Conservation (phyloP, 2,329 filamentous ascomycete genomes). For the Harringtonia lauricola region DNA sequence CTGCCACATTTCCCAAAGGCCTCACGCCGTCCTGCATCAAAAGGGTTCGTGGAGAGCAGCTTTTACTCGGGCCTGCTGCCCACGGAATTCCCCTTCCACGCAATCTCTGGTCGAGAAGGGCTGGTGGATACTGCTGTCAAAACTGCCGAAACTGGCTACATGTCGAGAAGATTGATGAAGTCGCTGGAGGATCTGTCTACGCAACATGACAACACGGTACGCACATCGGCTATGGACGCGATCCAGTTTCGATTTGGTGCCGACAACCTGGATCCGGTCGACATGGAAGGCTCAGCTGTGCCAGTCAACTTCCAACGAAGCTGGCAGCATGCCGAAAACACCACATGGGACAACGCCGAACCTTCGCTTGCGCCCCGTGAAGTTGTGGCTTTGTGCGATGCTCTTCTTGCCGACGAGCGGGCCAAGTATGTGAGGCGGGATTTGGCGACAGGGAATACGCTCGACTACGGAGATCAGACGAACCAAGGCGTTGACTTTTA, state of each 20-base stretch:
- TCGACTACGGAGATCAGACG: constrained; percentile 60
- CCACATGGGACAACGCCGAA: constrained; percentile 72
- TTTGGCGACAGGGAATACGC: constrained; percentile 46
- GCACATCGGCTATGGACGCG: constrained; percentile 77
- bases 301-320: constrained; percentile 89
- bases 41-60: constrained; percentile 94
- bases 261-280: constrained; percentile 87
- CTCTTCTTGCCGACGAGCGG: constrained; percentile 57
- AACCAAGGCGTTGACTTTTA: constrained; percentile 63
- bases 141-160: constrained; percentile 97
- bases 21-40: constrained; percentile 76
- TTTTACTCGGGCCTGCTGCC: constrained; percentile 89
- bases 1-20: constrained; percentile 94
- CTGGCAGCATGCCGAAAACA: constrained; percentile 69
- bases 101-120: constrained; percentile 96
- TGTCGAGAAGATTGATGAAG: constrained; percentile 97
- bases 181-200: constrained; percentile 89
- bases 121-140: constrained; percentile 98
- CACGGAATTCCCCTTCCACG: constrained; percentile 94
- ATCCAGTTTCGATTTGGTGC: constrained; percentile 97
- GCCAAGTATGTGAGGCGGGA: constrained; percentile 49
- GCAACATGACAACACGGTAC: constrained; percentile 87
- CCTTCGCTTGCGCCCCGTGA: constrained; percentile 61
- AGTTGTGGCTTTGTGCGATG: constrained; percentile 56
- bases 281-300: constrained; percentile 91